A percentile compares a stretch with the other conserved stretches of the same genome.
These are phyloP conservation scores for Cladorrhinum sp. DNA, from an alignment of 2,329 filamentous ascomycete genomes.

Conservation along the genomic window DNA sequence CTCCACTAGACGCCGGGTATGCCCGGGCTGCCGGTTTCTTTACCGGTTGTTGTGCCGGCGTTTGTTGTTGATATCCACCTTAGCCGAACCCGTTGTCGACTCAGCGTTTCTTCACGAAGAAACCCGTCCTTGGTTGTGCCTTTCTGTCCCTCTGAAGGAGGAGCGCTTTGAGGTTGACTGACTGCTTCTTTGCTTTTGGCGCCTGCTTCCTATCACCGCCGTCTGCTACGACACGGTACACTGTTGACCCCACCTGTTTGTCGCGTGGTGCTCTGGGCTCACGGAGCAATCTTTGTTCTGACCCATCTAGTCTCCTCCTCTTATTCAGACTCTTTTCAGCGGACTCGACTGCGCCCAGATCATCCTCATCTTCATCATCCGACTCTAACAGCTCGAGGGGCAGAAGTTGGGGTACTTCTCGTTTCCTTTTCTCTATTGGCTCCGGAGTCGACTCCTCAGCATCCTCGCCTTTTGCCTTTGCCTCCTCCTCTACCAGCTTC, in stretches of 20 bases:
- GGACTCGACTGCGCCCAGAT: conserved; percentile 22
- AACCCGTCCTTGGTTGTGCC: conserved; percentile 41
- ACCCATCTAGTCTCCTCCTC: conserved; percentile 44
- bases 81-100: not conserved
- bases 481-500: conserved; percentile 34
- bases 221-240: conserved; percentile 49
- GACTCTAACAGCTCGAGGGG: conserved; percentile 56
- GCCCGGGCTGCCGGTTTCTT: conserved; percentile 6
- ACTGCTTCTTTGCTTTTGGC: conserved; percentile 45
- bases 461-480: conserved; percentile 27
- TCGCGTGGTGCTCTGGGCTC: conserved; percentile 44
- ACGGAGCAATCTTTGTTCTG: conserved; percentile 38
- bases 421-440: conserved; percentile 31
- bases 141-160: conserved; percentile 46
- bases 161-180: conserved; percentile 41
- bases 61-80: not conserved
- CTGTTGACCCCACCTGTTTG: conserved; percentile 49
- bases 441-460: conserved; percentile 17
- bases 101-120: conserved; percentile 38
- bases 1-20: conserved; percentile 14
- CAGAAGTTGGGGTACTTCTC: conserved; percentile 44
- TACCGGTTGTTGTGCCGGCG: not conserved
- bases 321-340: conserved; percentile 33
- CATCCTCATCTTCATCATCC: conserved; percentile 40
- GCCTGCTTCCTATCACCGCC: conserved; percentile 47